Evolutionary conservation across 2,329 filamentous ascomycete species (phyloP).

Genomic region (Akanthomyces muscarius): DNA sequence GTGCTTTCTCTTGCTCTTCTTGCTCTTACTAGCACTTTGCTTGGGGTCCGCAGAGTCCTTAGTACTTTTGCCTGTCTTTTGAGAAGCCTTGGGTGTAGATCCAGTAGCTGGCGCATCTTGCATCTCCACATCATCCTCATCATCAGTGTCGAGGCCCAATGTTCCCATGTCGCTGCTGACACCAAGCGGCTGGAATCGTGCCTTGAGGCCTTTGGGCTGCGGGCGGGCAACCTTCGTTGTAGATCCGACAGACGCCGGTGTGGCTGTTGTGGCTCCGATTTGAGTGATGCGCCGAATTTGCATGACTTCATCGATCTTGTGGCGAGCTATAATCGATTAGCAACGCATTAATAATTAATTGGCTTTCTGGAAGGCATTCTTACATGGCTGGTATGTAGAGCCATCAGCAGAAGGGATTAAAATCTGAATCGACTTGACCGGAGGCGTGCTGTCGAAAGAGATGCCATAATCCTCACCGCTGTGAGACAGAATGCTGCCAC

Average conservation of each 20-base stretch:
- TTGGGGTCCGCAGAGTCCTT: slow-evolving; percentile 22
- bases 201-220: slow-evolving; percentile 64
- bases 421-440: slow-evolving; percentile 52
- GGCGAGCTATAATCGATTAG: slow-evolving; percentile 26
- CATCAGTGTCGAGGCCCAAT: slow-evolving; percentile 38
- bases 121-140: slow-evolving; percentile 45
- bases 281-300: slow-evolving; percentile 62
- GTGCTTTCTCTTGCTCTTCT: slow-evolving; percentile 34
- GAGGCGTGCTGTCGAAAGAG: slow-evolving; percentile 48
- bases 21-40: slow-evolving; percentile 21
- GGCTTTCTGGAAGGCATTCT: neutral
- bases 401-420: slow-evolving; percentile 56
- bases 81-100: slow-evolving; percentile 21
- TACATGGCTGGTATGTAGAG: slow-evolving; percentile 52
- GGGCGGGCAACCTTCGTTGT: slow-evolving; percentile 52
- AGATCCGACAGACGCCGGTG: slow-evolving; percentile 39
- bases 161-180: slow-evolving; percentile 34
- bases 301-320: slow-evolving; percentile 54
- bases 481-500: slow-evolving; percentile 56
- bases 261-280: slow-evolving; percentile 36
- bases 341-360: neutral
- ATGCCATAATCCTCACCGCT: slow-evolving; percentile 61
- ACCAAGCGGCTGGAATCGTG: slow-evolving; percentile 65
- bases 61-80: slow-evolving; percentile 34
- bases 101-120: slow-evolving; percentile 31